Base-by-base conservation (phyloP, 345 rosid genomes). In the Alliaria petiolata region DNA sequence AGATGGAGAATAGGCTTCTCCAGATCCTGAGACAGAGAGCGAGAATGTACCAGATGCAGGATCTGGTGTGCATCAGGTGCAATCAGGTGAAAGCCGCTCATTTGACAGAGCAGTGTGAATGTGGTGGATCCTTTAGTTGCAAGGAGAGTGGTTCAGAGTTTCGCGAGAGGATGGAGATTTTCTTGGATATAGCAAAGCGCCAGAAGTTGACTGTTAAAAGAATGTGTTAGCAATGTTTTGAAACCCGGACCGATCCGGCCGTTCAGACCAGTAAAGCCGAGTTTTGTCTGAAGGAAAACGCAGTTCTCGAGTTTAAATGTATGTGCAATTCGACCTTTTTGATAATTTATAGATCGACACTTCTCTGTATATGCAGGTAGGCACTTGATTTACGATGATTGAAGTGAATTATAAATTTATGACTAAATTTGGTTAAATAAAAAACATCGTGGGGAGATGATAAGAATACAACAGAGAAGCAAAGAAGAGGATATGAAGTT, bases 31-130 rank as follows among this genome's bases (percentile, higher is more conserved):
- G 91, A 61, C 92, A 89, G 70, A 76, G 91, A 79, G 98, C 89
- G 50, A 85, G 87, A 8, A 81, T 87, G 55, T 91, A 90, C 80
- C 97, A 91, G 64, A 81, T 91, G 75, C 97, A 90, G 78, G 98
- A 93, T 76, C 87, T 93, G 52, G 82, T 84, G 46, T 91, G 96
- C 82, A 61, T 61, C 15, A 79, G 93, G 82, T 93, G 97, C 82
- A 88, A 86, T 72, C 98, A 88, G 68, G 92, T 93, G 78, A 93
- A 93, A 82, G 93, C 90, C 2, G 88, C 87, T 30, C 96, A 93
- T 81, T 75, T 93, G 70, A 78, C 92, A 22, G 90, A 89, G 80
- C 93, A 87, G 64, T 93, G 98, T 38, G 79, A 75, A 31, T 93
- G 98, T 56, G 88, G 83, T n/a, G 97, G 98, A 67, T 82, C 93